These are phyloP conservation scores for Arctium lappa DNA, from an alignment of 129 eudicot species.

Conservation along the genomic window DNA sequence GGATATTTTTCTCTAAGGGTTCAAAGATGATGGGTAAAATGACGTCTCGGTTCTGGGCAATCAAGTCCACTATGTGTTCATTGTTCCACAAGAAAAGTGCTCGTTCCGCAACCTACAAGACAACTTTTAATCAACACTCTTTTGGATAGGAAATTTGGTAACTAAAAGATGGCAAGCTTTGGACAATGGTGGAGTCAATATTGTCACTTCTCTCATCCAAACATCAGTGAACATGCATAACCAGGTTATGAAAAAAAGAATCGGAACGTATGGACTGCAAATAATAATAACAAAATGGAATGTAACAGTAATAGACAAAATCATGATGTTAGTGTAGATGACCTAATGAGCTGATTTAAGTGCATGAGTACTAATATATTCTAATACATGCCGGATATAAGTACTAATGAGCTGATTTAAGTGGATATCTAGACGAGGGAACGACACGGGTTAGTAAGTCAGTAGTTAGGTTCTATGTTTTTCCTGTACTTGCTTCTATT, in stretches of 20 bases:
- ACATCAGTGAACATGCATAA: not conserved
- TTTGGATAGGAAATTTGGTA: not conserved
- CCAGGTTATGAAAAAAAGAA: not conserved
- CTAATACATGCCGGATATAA: too few relatives aligned
- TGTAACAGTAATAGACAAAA: not conserved
- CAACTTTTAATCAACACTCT: not conserved
- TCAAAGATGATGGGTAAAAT: constrained; percentile 62
- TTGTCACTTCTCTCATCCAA: not conserved
- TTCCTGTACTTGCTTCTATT: too few relatives aligned
- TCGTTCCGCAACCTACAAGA: constrained; percentile 46
- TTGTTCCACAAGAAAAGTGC: constrained; percentile 52
- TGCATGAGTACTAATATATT: too few relatives aligned
- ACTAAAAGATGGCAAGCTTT: not conserved
- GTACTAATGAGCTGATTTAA: not conserved
- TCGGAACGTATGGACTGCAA: not conserved
- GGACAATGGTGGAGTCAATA: not conserved
- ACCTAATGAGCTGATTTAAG: not conserved
- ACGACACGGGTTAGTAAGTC: too few relatives aligned
- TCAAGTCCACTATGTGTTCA: constrained; percentile 46
- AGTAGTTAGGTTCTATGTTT: too few relatives aligned
- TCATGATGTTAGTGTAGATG: not conserved
- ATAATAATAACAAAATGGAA: not conserved
- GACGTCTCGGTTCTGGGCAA: constrained; percentile 42
- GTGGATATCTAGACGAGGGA: too few relatives aligned
- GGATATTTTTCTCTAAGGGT: constrained; percentile 50